A percentile compares a stretch with the other conserved stretches of the same genome.
Evolutionary conservation across 1,284 basidiomycete genomes (phyloP).

Genomic region (Wallemia ichthyophaga): DNA sequence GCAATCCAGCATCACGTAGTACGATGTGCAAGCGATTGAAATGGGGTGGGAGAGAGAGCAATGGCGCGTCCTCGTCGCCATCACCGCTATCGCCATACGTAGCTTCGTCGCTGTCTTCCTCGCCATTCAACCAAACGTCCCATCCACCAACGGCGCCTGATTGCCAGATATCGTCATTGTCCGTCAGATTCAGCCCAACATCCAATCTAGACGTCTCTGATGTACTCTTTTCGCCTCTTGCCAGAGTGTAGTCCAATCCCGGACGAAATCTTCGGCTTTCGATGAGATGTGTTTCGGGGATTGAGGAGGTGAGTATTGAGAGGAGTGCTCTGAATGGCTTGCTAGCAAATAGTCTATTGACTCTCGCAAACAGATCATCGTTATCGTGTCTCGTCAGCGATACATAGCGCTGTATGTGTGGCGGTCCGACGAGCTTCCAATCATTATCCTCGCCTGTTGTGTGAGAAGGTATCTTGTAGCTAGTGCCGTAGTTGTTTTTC

Average conservation of each 20-base stretch:
- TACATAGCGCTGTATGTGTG: conserved; percentile 80
- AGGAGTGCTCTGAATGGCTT: conserved; percentile 73
- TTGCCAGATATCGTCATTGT: not conserved
- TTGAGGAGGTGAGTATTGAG: conserved; percentile 40
- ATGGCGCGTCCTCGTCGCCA: conserved; percentile 40
- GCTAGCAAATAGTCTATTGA: conserved; percentile 37
- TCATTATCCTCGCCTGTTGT: conserved; percentile 19
- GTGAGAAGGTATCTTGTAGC: conserved; percentile 33
- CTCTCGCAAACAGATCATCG: conserved; percentile 29
- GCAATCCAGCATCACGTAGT: conserved; percentile 67
- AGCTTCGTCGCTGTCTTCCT: conserved; percentile 20
- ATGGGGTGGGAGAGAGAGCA: conserved; percentile 61
- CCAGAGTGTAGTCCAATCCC: conserved; percentile 82
- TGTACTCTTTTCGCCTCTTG: conserved; percentile 44
- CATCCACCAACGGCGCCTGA: not conserved
- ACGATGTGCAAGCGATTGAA: conserved; percentile 78
- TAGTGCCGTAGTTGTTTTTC: conserved; percentile 5
- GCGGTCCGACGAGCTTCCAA: conserved; percentile 57
- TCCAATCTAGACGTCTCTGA: conserved; percentile 42
- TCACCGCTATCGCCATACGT: conserved; percentile 28
- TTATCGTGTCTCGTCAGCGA: conserved; percentile 18
- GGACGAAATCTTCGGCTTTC: conserved; percentile 69
- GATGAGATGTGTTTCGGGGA: conserved; percentile 39
- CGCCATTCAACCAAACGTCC: conserved; percentile 9
- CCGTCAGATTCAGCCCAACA: conserved; percentile 65